Evolutionary conservation across 768 basidiomycete genomes (phyloP), one percentile per base, ranked within the genome.

Genomic region (Mrakia blollopis): DNA sequence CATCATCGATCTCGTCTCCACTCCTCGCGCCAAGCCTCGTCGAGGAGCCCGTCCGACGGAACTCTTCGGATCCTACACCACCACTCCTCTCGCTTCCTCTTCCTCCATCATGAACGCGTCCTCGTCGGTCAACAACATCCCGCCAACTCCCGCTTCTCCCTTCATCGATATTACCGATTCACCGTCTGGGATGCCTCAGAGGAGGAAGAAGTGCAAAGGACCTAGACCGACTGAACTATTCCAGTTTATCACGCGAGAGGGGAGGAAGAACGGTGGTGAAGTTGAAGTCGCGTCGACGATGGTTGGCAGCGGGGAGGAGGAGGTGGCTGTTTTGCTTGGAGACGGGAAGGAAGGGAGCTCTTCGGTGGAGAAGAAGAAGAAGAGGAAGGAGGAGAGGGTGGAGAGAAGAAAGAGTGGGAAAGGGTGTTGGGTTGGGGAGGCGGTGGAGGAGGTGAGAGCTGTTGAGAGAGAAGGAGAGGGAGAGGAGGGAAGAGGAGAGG

Each of bases 221-320:
- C 65, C 65, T 9, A n/a, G 73, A 44, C 73, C 73, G 28, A 74
- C 73, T 0, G 73, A 74, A 28, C 28, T 63, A 47, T 74, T 62
- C 39, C 30, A 74, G 39, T 74, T 63, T 30, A 47, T 63, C 62
- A 37, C 73, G 62, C 14, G 73, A 30, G 62, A 62, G n/a, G n/a
- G n/a, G 50, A 63, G 28, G 57, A 57, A 57, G 57, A n/a, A 25
- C n/a, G 10, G 57, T 39, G 30, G 30, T 6, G 63, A 65, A 14
- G 63, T 32, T 21, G 63, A 35, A 16, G 37, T 63, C 30, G 60
- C 61, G 25, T 28, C 21, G 21, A 32, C n/a, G 11, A 10, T 32
- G 30, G 8, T 37, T 16, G 1, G 18, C 23, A 23, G 18, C 21
- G 21, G 41, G 25, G 72, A 25, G 28, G 16, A n/a, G 0, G 37